Conservation (phyloP, 1,284 basidiomycete genomes). For the Ceratobasidium sp. region DNA sequence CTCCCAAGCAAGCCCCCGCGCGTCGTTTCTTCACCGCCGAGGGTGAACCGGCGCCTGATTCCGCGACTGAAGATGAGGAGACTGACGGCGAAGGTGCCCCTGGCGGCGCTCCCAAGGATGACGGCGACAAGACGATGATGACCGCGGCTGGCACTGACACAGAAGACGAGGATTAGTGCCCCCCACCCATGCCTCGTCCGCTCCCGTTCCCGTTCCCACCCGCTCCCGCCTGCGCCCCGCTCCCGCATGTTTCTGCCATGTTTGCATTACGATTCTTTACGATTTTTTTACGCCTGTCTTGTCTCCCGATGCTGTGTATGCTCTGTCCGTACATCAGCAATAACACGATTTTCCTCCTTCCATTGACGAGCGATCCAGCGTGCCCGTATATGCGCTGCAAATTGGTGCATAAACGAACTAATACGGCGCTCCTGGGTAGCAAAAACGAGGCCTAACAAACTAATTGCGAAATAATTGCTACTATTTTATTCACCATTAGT, state of each 20-base stretch:
- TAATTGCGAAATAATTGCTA: no score
- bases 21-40: neutral
- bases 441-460: no score
- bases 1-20: neutral
- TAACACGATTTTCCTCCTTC: neutral
- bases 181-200: neutral
- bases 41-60: neutral
- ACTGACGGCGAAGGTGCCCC: slow-evolving; percentile 3
- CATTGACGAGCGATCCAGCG: no score
- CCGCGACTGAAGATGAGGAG: neutral
- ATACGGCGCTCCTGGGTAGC: no score
- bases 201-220: no score
- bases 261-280: slow-evolving; percentile 4
- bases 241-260: no score
- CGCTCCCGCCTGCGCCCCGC: no score
- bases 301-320: neutral
- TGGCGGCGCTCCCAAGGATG: neutral
- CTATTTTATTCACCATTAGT: no score
- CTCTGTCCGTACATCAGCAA: neutral
- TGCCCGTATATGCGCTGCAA: no score
- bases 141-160: neutral
- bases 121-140: neutral
- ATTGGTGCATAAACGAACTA: no score
- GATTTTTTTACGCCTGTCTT: neutral
- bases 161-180: neutral